Conservation (phyloP, 148 eudicot species). For the Dysphania ambrosioides region DNA sequence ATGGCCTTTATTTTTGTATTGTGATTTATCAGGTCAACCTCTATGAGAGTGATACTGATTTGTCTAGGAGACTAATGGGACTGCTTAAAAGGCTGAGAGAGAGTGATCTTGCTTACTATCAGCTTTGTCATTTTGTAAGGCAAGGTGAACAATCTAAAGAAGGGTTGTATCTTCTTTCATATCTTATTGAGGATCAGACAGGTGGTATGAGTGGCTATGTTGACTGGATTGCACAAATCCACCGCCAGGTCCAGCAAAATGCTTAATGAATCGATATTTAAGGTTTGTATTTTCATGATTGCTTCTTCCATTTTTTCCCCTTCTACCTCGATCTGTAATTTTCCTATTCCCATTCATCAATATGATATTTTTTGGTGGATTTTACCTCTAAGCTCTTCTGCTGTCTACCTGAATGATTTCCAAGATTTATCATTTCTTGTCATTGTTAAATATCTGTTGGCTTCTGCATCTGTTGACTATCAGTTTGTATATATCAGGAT, state of each 20-base stretch:
- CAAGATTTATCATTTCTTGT: no score
- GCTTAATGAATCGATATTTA: constrained; percentile 49
- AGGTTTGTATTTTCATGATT: constrained; percentile 19
- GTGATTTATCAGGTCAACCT: constrained; percentile 48
- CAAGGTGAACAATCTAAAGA: constrained; percentile 98
- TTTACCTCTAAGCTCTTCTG: neutral
- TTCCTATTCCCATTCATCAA: neutral
- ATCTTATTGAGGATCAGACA: constrained; percentile 83
- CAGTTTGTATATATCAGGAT: neutral
- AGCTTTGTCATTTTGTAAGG: constrained; percentile 79
- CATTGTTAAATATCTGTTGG: neutral
- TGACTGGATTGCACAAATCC: constrained; percentile 77
- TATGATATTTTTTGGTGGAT: neutral
- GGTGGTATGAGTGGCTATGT: constrained; percentile 72
- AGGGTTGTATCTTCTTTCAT: constrained; percentile 74
- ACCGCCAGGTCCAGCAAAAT: constrained; percentile 82
- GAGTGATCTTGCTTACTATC: constrained; percentile 67
- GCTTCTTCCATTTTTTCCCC: neutral
- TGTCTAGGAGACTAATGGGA: constrained; percentile 70
- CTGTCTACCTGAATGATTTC: neutral
- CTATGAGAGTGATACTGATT: constrained; percentile 49
- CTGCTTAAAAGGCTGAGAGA: constrained; percentile 58
- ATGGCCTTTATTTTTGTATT: constrained; percentile 20
- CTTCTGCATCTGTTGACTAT: neutral
- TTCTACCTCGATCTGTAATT: neutral